phyloP scores from a whole-genome alignment of 2,329 filamentous ascomycete species.

The Neonectria punicea region DNA sequence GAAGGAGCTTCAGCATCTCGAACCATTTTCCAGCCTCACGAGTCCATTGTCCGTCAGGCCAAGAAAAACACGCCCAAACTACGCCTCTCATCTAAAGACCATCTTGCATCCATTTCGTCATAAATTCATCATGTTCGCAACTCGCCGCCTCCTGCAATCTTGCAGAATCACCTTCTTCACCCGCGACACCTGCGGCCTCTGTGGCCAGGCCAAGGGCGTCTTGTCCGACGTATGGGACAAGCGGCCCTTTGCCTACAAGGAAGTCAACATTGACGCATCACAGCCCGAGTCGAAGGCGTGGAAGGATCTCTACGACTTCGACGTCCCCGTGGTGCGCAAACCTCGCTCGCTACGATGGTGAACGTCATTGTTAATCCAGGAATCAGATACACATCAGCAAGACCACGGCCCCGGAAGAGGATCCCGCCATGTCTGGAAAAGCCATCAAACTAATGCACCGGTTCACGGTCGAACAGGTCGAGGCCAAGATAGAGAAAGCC shows the following conservation, averaged over 20 bases:
- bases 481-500: conserved; percentile 73
- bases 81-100: not conserved
- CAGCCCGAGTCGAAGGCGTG: conserved; percentile 70
- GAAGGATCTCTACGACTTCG: conserved; percentile 82
- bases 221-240: conserved; percentile 74
- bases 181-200: conserved; percentile 76
- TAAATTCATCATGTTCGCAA: conserved; percentile 59
- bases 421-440: conserved; percentile 64
- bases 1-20: conserved; percentile 13
- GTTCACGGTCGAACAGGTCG: conserved; percentile 74
- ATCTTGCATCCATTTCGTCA: not conserved
- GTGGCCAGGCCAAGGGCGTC: conserved; percentile 73
- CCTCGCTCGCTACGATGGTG: not conserved
- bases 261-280: conserved; percentile 80
- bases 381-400: conserved; percentile 73
- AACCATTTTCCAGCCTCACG: conserved; percentile 17
- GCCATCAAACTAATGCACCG: conserved; percentile 82
- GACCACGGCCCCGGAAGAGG: conserved; percentile 59
- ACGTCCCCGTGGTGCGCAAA: conserved; percentile 77
- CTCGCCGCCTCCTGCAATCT: conserved; percentile 61
- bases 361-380: not conserved
- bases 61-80: not conserved
- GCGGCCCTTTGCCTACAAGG: conserved; percentile 74
- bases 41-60: not conserved
- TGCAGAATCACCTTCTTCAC: conserved; percentile 81